phyloP scores from a whole-genome alignment of 495 filamentous ascomycete species.

The Aspergillus ellipticus region DNA sequence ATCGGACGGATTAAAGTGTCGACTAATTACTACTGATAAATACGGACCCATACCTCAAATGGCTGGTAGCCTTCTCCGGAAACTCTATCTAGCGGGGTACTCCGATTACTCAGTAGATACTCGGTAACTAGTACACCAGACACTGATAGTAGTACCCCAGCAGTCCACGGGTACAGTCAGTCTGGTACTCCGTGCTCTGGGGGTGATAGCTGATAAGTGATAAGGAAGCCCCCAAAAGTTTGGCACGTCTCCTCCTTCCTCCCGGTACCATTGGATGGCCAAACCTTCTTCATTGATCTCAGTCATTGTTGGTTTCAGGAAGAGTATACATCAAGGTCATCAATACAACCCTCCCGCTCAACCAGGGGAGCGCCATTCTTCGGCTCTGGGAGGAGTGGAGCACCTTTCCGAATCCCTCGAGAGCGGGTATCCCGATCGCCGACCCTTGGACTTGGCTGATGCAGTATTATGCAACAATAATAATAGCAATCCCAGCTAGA shows the following conservation, averaged over 20 bases:
- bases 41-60: conserved; percentile 4
- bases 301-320: conserved; percentile 10
- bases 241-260: not conserved
- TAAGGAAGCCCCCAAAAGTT: not conserved
- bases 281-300: not conserved
- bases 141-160: too few species aligned
- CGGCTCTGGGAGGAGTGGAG: conserved; percentile 14
- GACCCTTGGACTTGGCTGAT: conserved; percentile 10
- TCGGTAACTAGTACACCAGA: too few species aligned
- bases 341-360: conserved; percentile 1
- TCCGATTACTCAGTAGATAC: not conserved
- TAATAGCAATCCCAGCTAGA: conserved; percentile 4
- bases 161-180: too few species aligned
- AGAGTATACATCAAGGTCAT: not conserved
- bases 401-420: conserved; percentile 15
- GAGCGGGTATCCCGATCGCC: conserved; percentile 20
- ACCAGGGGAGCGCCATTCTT: conserved; percentile 16
- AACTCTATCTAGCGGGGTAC: conserved; percentile 5
- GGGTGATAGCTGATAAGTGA: not conserved
- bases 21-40: not conserved
- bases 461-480: conserved; percentile 9
- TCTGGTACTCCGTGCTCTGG: too few species aligned
- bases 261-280: not conserved
- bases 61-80: conserved; percentile 5
- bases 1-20: conserved; percentile 5